Percentiles rank a stretch among this genome's conserved stretches.
These are phyloP conservation scores for Hyphopichia homilentoma DNA, from an alignment of 805 yeast species.

Conservation along the genomic window DNA sequence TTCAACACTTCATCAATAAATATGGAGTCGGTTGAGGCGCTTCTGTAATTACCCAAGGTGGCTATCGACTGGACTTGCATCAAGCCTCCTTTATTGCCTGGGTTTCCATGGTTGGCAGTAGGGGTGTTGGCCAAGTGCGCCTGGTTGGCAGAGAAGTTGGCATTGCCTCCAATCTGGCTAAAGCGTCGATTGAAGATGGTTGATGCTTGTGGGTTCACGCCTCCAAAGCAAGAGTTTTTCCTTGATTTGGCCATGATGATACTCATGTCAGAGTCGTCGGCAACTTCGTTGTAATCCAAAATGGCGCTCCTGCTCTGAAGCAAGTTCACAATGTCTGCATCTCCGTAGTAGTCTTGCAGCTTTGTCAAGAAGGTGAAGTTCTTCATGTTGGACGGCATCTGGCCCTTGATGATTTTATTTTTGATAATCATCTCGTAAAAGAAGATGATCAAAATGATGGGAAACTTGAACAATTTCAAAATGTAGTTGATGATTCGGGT, in stretches of 20 bases:
- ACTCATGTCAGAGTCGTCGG: slow-evolving; percentile 24
- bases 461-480: slow-evolving; percentile 31
- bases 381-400: slow-evolving; percentile 18
- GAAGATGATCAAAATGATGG: slow-evolving; percentile 30
- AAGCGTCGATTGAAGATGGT: slow-evolving; percentile 9
- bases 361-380: slow-evolving; percentile 32
- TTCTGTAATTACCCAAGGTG: slow-evolving; percentile 31
- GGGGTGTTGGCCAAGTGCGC: slow-evolving; percentile 7
- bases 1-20: slow-evolving; percentile 32
- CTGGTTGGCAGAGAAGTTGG: background rate
- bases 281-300: slow-evolving; percentile 4
- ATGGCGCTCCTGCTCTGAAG: slow-evolving; percentile 9
- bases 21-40: slow-evolving; percentile 37
- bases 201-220: slow-evolving; percentile 3
- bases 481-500: slow-evolving; percentile 8
- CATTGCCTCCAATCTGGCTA: slow-evolving; percentile 9
- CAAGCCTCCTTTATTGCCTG: slow-evolving; percentile 7
- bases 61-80: slow-evolving; percentile 28
- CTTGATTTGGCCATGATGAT: slow-evolving; percentile 22
- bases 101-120: background rate
- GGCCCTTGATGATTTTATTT: slow-evolving; percentile 15
- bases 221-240: slow-evolving; percentile 17
- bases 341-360: slow-evolving; percentile 25
- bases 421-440: slow-evolving; percentile 27
- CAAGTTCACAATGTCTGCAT: slow-evolving; percentile 23